A percentile compares a stretch with the other conserved stretches of the same genome.
phyloP scores from a whole-genome alignment of 768 basidiomycete species.

The Lactarius quietus region DNA sequence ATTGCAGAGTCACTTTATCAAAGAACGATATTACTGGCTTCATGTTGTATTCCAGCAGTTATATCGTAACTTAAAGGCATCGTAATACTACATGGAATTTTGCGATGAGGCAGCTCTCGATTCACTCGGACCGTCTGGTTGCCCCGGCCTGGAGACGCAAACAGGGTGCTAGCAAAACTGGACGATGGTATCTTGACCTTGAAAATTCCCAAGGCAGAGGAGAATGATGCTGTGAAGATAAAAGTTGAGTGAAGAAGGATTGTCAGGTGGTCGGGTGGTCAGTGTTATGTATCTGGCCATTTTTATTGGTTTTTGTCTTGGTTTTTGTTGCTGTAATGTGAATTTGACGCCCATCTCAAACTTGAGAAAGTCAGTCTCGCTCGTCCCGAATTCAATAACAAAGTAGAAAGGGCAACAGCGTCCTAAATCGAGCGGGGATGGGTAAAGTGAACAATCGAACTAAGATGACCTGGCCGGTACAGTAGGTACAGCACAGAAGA shows the following conservation, averaged over 20 bases:
- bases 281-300: conserved; percentile 4
- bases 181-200: conserved; percentile 67
- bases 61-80: too few relatives aligned
- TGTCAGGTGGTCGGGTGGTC: background rate
- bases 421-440: background rate
- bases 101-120: conserved; percentile 45
- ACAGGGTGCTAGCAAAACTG: conserved; percentile 59
- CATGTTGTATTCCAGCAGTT: too few relatives aligned
- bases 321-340: background rate
- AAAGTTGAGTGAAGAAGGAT: conserved; percentile 33
- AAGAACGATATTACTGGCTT: too few relatives aligned
- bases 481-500: background rate
- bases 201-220: conserved; percentile 56
- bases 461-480: background rate
- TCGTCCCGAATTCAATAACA: background rate
- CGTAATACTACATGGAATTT: too few relatives aligned
- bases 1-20: too few relatives aligned
- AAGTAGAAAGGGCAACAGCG: background rate
- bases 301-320: background rate
- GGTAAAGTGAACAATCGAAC: background rate
- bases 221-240: conserved; percentile 53
- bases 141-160: conserved; percentile 56
- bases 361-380: background rate
- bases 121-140: conserved; percentile 74
- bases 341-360: conserved; percentile 21